These are phyloP conservation scores for Rhizophagus sp. DNA, from an alignment of 192 early-diverging fungal genomes.

Conservation along the genomic window DNA sequence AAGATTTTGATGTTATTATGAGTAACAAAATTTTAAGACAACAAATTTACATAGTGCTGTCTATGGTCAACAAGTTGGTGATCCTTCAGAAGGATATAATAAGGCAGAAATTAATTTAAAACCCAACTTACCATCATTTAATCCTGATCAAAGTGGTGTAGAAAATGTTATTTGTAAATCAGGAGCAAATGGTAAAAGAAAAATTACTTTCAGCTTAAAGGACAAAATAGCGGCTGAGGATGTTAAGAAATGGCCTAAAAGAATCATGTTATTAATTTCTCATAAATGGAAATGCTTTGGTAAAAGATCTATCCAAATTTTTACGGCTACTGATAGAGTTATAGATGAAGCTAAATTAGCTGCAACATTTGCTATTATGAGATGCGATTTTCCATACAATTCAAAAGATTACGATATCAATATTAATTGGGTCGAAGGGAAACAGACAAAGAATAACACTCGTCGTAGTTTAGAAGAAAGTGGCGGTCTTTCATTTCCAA, in stretches of 20 bases:
- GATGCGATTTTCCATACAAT: too few relatives aligned
- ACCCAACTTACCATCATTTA: conserved; percentile 9
- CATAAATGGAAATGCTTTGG: conserved; percentile 23
- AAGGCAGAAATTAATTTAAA: conserved; percentile 5
- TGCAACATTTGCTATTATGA: too few relatives aligned
- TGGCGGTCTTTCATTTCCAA: too few relatives aligned
- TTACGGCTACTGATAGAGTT: not conserved
- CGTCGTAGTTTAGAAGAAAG: too few relatives aligned
- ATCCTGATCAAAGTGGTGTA: conserved; percentile 11
- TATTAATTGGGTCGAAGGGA: not conserved
- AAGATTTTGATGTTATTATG: too few relatives aligned
- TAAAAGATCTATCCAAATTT: conserved; percentile 5
- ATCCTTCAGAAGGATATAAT: not conserved
- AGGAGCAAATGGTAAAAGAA: not conserved
- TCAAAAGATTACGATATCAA: not conserved
- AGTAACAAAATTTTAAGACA: too few relatives aligned
- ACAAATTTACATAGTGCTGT: too few relatives aligned
- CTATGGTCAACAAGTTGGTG: not conserved
- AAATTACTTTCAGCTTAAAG: not conserved
- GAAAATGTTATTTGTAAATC: not conserved
- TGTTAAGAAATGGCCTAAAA: not conserved
- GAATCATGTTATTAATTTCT: conserved; percentile 1
- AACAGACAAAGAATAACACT: not conserved
- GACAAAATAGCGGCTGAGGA: not conserved
- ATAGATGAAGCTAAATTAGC: not conserved